Evolutionary conservation across 1,139 yeast genomes (phyloP).

Genomic region (Yamadazyma atlantica): DNA sequence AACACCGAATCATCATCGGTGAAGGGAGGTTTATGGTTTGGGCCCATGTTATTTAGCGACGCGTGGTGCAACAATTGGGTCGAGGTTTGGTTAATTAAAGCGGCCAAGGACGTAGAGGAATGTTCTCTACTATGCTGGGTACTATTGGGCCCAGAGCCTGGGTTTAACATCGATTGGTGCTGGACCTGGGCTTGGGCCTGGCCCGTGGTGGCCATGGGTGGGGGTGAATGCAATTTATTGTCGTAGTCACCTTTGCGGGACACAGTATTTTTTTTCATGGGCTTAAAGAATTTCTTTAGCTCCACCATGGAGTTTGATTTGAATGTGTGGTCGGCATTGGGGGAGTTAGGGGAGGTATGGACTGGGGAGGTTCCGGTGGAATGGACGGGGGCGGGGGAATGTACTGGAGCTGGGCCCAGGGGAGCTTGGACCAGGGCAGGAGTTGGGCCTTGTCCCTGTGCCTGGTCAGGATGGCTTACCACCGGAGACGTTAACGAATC

Average conservation of each 20-base stretch:
- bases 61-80: constrained; percentile 43
- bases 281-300: constrained; percentile 42
- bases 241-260: constrained; percentile 24
- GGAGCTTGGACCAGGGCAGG: constrained; percentile 5
- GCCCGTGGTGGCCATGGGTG: constrained; percentile 21
- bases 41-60: constrained; percentile 22
- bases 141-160: constrained; percentile 5
- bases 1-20: constrained; percentile 61
- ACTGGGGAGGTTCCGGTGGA: no score
- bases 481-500: constrained; percentile 37
- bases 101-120: constrained; percentile 43
- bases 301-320: constrained; percentile 43
- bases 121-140: constrained; percentile 30
- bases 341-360: not conserved
- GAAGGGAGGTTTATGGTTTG: constrained; percentile 37
- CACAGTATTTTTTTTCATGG: constrained; percentile 30
- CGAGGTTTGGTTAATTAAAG: constrained; percentile 45
- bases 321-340: constrained; percentile 8
- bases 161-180: not conserved
- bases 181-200: not conserved
- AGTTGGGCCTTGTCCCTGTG: not conserved
- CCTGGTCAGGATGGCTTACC: constrained; percentile 22
- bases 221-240: constrained; percentile 33
- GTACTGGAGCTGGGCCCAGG: constrained; percentile 2
- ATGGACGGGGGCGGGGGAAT: no score